Base-by-base conservation (phyloP, 164 flowering plant genomes). In the Malania oleifera region DNA sequence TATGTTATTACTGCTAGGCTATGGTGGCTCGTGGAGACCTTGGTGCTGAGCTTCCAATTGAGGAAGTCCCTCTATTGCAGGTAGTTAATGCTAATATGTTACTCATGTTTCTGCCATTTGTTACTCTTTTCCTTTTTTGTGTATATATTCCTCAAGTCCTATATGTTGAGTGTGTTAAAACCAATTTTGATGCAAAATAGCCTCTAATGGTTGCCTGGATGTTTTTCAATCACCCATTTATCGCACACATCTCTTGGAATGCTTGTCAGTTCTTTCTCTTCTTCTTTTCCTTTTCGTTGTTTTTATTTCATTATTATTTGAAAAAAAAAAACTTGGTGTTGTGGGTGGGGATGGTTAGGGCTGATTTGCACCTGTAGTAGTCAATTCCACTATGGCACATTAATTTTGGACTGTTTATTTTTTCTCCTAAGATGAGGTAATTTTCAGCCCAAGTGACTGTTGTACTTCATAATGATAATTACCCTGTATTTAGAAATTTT, bases 1-100 rank as follows among this genome's bases (percentile, higher is more conserved):
- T 44, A n/a, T 49, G 22, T 15, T 9, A 17, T 14, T 65, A 18
- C 31, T 72, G 47, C 56, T 57, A 93, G 98, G 98, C 97, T 61
- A 93, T 93, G 98, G 96, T 93, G 54, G 98, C 98, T 54, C 88
- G 98, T 64, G 98, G 98, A 56, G 97, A 93, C 66, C 92, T 93
- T 51, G 98, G 98, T 64, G 98, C 97, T 63, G 98, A 93, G 67
- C 91, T 93, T 67, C 98, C 98, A 58, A 84, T 90, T 66, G 97
- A 93, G 72, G 96, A 90, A 48, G 97, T 93, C 50, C 98, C 98
- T 54, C 50, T 93, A 34, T 78, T 93, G 76, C 98, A 93, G 96
- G 98, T 90, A 72, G 15, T 57, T 61, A 50, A 52, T 61, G 31
- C 18, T 62, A 20, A 11, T 43, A 40, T 11, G n/a, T 4, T 4